Evolutionary conservation across 805 yeast species (phyloP).

Genomic region (Yamadazyma ubonensis): DNA sequence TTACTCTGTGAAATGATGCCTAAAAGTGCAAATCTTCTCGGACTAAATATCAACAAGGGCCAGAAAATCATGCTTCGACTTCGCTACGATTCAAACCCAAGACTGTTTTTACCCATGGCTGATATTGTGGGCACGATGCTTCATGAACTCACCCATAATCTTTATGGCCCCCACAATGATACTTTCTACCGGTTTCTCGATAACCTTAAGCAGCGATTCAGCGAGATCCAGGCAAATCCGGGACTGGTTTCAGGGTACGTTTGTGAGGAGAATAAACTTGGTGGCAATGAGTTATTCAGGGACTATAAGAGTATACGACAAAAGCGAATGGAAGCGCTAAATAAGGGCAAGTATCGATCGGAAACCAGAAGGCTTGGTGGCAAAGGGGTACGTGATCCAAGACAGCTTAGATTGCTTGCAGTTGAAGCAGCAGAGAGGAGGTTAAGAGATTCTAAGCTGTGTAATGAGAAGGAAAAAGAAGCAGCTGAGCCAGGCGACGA

Average conservation of each 20-base stretch:
- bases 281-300: constrained; percentile 24
- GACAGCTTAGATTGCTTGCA: constrained; percentile 42
- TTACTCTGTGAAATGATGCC: constrained; percentile 82
- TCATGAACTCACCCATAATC: constrained; percentile 85
- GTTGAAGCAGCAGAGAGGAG: constrained; percentile 66
- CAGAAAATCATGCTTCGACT: constrained; percentile 68
- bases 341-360: constrained; percentile 39
- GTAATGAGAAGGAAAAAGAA: constrained; percentile 25
- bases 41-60: constrained; percentile 81
- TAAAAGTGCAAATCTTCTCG: constrained; percentile 59
- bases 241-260: constrained; percentile 40
- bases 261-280: constrained; percentile 48
- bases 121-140: constrained; percentile 78
- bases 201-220: constrained; percentile 52
- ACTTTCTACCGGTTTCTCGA: constrained; percentile 67
- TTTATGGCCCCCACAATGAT: constrained; percentile 76
- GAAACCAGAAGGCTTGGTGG: constrained; percentile 36
- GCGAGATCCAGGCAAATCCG: constrained; percentile 42
- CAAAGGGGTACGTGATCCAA: background rate
- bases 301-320: constrained; percentile 27
- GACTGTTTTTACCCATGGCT: constrained; percentile 59
- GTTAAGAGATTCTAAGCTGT: constrained; percentile 50
- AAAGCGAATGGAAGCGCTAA: constrained; percentile 42
- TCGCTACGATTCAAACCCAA: constrained; percentile 54
- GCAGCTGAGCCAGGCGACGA: constrained; percentile 39